These are phyloP conservation scores for Colletotrichum sp. DNA, from an alignment of 2,329 filamentous ascomycete species.

Conservation along the genomic window DNA sequence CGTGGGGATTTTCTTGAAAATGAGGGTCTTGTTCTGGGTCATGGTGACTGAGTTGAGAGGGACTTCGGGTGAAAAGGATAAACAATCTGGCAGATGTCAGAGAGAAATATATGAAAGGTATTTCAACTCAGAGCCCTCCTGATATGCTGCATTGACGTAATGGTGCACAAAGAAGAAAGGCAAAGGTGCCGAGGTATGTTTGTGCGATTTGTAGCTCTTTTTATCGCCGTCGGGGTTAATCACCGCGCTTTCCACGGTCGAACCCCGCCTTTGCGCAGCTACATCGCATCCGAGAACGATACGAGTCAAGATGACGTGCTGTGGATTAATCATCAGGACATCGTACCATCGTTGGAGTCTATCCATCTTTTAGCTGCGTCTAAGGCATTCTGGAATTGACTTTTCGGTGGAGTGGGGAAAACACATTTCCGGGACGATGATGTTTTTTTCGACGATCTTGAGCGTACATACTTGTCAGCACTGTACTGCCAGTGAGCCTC, in stretches of 20 bases:
- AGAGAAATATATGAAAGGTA: not conserved
- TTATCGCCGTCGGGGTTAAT: not conserved
- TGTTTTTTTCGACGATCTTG: not conserved
- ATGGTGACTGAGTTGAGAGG: slow-evolving; percentile 24
- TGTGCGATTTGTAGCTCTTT: not conserved
- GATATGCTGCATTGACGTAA: not conserved
- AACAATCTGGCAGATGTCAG: not conserved
- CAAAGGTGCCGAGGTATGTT: not conserved
- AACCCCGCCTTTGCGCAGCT: not conserved
- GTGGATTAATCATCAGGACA: not conserved
- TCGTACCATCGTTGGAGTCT: not conserved
- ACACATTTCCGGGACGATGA: not conserved
- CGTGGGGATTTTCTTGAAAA: slow-evolving; percentile 73
- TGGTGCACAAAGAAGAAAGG: not conserved
- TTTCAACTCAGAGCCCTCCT: not conserved
- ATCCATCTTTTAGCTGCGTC: not conserved
- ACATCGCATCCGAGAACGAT: not conserved
- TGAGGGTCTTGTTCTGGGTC: slow-evolving; percentile 74
- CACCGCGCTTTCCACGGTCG: not conserved
- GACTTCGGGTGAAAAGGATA: not conserved
- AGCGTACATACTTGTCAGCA: not conserved
- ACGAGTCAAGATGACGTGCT: not conserved
- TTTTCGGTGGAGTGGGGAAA: not conserved
- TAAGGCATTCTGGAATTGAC: not conserved
- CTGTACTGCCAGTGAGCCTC: not conserved